phyloP scores from a whole-genome alignment of 495 filamentous ascomycete species.

The Elaphomyces granulatus region DNA sequence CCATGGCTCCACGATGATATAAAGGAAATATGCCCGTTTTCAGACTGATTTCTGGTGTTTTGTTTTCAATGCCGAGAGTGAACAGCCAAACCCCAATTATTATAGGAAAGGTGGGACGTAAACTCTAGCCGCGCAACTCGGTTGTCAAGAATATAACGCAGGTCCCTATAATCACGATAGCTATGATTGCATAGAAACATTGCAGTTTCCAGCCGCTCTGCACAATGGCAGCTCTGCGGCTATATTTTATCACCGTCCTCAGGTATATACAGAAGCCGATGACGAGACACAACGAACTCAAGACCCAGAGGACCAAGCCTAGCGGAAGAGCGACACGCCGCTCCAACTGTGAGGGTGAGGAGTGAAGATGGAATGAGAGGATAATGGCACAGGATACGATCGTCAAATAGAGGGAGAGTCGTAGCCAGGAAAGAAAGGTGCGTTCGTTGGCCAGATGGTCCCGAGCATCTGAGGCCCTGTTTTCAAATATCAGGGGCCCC shows the following conservation, averaged over 20 bases:
- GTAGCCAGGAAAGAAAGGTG: slow-evolving; percentile 87
- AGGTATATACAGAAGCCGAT: slow-evolving; percentile 79
- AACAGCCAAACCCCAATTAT: too few species aligned
- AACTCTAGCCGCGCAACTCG: too few species aligned
- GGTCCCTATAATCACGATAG: slow-evolving; percentile 65
- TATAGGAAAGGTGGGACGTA: too few species aligned
- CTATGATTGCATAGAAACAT: slow-evolving; percentile 56
- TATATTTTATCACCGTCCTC: slow-evolving; percentile 74
- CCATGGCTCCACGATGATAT: too few species aligned
- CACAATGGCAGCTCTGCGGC: slow-evolving; percentile 62
- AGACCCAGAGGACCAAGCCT: slow-evolving; percentile 74
- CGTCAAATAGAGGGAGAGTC: slow-evolving; percentile 80
- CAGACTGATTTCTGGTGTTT: too few species aligned
- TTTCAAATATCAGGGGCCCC: slow-evolving; percentile 78
- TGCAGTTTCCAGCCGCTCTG: slow-evolving; percentile 94
- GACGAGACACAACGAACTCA: slow-evolving; percentile 59
- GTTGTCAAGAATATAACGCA: slow-evolving; percentile 56
- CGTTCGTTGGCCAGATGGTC: slow-evolving; percentile 44
- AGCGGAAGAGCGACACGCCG: slow-evolving; percentile 65
- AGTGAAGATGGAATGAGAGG: slow-evolving; percentile 81
- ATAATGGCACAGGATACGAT: slow-evolving; percentile 81
- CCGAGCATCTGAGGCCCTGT: slow-evolving; percentile 72
- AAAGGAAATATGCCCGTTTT: too few species aligned
- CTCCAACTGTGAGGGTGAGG: slow-evolving; percentile 53
- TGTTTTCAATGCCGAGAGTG: too few species aligned